A percentile compares a stretch with the other conserved stretches of the same genome.
These are phyloP conservation scores for Alternaria viburni DNA, from an alignment of 2,329 filamentous ascomycete species.

Conservation along the genomic window DNA sequence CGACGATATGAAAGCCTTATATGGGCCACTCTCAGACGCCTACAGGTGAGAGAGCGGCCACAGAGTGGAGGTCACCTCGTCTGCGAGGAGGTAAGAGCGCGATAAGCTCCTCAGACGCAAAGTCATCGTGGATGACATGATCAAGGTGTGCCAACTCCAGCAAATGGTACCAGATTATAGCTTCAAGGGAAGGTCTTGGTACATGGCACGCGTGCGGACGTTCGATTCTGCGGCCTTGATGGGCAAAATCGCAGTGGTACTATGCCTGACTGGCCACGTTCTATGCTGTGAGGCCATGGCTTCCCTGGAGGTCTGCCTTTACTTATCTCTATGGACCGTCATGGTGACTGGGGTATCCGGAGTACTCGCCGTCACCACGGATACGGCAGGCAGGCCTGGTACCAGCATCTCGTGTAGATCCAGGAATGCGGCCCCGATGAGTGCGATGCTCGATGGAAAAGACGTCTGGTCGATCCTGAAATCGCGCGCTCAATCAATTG, in stretches of 20 bases:
- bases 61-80: neutral
- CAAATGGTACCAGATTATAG: neutral
- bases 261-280: neutral
- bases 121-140: neutral
- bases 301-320: neutral
- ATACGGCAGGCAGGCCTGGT: neutral
- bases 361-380: neutral
- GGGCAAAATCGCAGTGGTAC: neutral
- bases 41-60: neutral
- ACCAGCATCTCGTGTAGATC: neutral
- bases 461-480: neutral
- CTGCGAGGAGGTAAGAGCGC: neutral
- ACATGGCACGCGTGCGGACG: too few relatives aligned
- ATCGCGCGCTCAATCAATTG: neutral
- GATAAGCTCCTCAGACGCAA: neutral
- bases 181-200: neutral
- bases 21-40: neutral
- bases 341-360: neutral
- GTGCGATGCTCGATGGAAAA: neutral
- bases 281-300: neutral
- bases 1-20: neutral
- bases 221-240: rapidly evolving
- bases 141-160: neutral
- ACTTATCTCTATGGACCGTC: neutral
- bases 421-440: neutral